Percentiles rank a stretch among this genome's conserved stretches.
These are phyloP conservation scores for Coemansia sp. DNA, from an alignment of 192 early-diverging fungal genomes.

Conservation along the genomic window DNA sequence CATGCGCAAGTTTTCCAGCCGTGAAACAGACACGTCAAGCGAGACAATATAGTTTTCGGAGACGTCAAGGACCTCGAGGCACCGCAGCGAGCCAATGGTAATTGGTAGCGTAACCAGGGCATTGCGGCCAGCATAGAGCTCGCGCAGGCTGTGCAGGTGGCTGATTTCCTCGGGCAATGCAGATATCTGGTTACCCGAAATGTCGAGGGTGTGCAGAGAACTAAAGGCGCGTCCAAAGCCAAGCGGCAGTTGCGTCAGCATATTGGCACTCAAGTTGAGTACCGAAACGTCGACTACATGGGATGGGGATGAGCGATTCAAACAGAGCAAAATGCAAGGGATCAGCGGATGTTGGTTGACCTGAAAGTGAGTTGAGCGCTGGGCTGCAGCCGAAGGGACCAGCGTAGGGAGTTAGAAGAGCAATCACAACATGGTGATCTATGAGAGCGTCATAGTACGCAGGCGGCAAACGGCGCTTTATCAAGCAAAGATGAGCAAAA, in stretches of 20 bases:
- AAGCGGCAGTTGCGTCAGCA: slow-evolving; percentile 30
- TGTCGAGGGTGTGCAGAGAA: slow-evolving; percentile 30
- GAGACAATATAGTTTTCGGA: slow-evolving; percentile 38
- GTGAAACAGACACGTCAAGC: slow-evolving; percentile 29
- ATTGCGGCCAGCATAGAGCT: slow-evolving; percentile 44
- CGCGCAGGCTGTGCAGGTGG: slow-evolving; percentile 33
- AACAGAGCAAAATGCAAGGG: neutral
- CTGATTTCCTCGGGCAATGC: slow-evolving; percentile 43
- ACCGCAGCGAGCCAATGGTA: slow-evolving; percentile 31
- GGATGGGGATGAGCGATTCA: neutral
- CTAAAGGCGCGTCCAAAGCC: slow-evolving; percentile 38
- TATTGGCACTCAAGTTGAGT: slow-evolving; percentile 42
- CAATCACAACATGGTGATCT: neutral
- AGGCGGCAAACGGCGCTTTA: neutral
- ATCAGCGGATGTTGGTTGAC: neutral
- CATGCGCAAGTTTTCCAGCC: slow-evolving; percentile 38
- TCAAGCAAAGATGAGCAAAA: neutral
- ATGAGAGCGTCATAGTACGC: slow-evolving; percentile 2
- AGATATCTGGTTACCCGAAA: slow-evolving; percentile 42
- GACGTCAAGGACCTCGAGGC: slow-evolving; percentile 46
- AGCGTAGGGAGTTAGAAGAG: neutral
- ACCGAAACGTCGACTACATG: slow-evolving; percentile 21
- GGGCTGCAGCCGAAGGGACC: neutral
- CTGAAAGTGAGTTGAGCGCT: neutral
- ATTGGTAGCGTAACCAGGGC: slow-evolving; percentile 31